phyloP scores from a whole-genome alignment of 805 yeast genomes.

The Wickerhamomyces kurtzmanii region DNA sequence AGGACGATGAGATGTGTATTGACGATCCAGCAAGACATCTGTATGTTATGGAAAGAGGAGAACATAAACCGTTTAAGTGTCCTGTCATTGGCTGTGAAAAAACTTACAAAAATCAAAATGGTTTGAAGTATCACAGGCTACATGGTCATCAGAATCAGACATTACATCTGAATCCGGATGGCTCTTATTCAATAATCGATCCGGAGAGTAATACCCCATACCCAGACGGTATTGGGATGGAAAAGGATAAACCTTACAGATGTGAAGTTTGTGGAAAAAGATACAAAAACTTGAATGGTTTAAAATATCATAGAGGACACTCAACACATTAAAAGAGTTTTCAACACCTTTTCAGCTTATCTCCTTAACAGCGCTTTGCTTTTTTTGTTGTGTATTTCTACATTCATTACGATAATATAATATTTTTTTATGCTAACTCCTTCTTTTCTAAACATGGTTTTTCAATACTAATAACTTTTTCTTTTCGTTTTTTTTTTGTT shows the following conservation, averaged over 20 bases:
- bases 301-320: constrained; percentile 96
- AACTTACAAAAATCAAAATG: constrained; percentile 95
- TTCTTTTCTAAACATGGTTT: too few relatives aligned
- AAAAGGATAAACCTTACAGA: constrained; percentile 95
- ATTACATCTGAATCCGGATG: constrained; percentile 83
- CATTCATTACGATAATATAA: not conserved
- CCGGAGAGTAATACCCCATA: constrained; percentile 85
- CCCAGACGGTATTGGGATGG: constrained; percentile 90
- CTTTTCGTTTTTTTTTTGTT: too few relatives aligned
- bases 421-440: too few relatives aligned
- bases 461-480: too few relatives aligned
- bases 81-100: constrained; percentile 98
- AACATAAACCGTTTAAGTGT: constrained; percentile 91
- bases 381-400: not conserved
- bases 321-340: constrained; percentile 85
- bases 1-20: constrained; percentile 60
- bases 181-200: constrained; percentile 84
- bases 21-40: constrained; percentile 95
- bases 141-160: constrained; percentile 98
- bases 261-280: constrained; percentile 98
- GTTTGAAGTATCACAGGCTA: constrained; percentile 86
- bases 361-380: too few relatives aligned
- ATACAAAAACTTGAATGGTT: constrained; percentile 90
- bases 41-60: constrained; percentile 86
- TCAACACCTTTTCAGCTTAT: too few relatives aligned